Evolutionary conservation across 2,329 filamentous ascomycete genomes (phyloP).

Genomic region (Raffaelea albimanens): DNA sequence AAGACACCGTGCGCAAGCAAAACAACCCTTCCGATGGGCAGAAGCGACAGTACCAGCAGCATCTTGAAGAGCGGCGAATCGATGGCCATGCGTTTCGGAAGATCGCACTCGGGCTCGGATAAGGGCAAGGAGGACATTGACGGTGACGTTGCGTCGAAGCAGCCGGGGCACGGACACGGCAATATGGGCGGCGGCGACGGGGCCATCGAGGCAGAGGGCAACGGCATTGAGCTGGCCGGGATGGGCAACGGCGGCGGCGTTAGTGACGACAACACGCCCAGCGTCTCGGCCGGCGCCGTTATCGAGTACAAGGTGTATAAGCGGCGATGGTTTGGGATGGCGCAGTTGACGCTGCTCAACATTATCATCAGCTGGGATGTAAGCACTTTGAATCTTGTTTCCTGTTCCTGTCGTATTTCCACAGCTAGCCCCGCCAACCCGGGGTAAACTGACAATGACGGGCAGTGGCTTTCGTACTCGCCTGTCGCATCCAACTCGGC

Average conservation of each 20-base stretch:
- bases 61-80: too few relatives aligned
- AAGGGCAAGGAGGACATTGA: not conserved
- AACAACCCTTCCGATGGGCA: too few relatives aligned
- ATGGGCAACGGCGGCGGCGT: not conserved
- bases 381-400: constrained; percentile 30
- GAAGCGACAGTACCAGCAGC: too few relatives aligned
- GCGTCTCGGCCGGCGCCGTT: not conserved
- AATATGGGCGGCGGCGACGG: not conserved
- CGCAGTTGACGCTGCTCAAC: constrained; percentile 78
- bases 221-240: not conserved
- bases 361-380: constrained; percentile 94
- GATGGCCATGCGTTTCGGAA: too few relatives aligned
- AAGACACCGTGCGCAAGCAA: not conserved
- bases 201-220: not conserved
- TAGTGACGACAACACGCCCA: not conserved
- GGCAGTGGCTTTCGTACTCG: constrained; percentile 87
- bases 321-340: constrained; percentile 78
- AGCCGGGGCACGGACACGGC: not conserved
- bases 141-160: too few relatives aligned
- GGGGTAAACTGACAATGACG: not conserved
- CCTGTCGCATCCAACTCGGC: constrained; percentile 69
- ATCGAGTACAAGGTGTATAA: constrained; percentile 51
- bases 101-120: too few relatives aligned
- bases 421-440: too few relatives aligned
- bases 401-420: too few relatives aligned